These are phyloP conservation scores for Carex parvula DNA, from an alignment of 176 grass and related monocot genomes.

Conservation along the genomic window DNA sequence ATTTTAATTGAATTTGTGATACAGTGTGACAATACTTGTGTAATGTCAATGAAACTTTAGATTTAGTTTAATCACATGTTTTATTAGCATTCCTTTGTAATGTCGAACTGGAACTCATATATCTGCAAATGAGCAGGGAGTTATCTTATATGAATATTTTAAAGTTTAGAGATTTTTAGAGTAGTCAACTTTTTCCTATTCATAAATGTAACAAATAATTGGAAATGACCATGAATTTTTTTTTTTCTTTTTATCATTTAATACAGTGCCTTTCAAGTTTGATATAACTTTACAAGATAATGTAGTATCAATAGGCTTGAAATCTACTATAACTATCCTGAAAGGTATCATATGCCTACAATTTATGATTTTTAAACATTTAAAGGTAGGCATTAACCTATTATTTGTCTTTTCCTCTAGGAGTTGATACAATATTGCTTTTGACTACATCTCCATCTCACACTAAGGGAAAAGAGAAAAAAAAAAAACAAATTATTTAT, in stretches of 20 bases:
- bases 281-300: constrained; percentile 81
- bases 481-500: constrained; percentile 19
- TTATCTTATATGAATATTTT: background rate
- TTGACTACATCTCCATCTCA: constrained; percentile 27
- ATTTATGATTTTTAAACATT: background rate
- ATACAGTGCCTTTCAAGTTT: constrained; percentile 84
- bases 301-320: constrained; percentile 57
- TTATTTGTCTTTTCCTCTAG: constrained; percentile 24
- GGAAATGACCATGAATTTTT: background rate
- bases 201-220: background rate
- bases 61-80: background rate
- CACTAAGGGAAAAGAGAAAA: constrained; percentile 21
- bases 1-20: background rate
- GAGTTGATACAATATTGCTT: constrained; percentile 29
- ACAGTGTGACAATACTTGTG: background rate
- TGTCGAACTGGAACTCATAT: background rate
- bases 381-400: constrained; percentile 11
- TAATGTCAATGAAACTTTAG: background rate
- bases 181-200: too few relatives aligned
- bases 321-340: constrained; percentile 34
- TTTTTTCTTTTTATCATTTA: background rate
- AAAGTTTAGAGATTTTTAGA: background rate
- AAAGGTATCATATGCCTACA: constrained; percentile 41
- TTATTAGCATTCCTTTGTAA: background rate
- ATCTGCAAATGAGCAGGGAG: background rate